Evolutionary conservation across 225 moss, liverwort and hornwort genomes (phyloP).

Genomic region (Marchantia polymorpha): DNA sequence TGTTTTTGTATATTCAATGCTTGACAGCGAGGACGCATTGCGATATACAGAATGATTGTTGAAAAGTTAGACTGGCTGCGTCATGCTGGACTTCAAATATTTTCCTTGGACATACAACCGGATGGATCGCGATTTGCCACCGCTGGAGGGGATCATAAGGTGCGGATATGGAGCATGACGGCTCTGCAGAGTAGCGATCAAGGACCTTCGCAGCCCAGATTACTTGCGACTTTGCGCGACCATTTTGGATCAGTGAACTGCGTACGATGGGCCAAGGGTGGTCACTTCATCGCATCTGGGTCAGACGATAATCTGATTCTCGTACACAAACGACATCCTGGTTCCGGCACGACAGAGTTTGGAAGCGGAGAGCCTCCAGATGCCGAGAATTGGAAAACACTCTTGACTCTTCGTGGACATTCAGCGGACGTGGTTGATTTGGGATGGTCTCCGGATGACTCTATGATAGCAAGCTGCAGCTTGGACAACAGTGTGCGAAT

Average conservation of each 20-base stretch:
- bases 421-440: slow-evolving; percentile 97
- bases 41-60: slow-evolving; percentile 64
- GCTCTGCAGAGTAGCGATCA: slow-evolving; percentile 61
- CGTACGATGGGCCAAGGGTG: slow-evolving; percentile 93
- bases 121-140: slow-evolving; percentile 95
- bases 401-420: slow-evolving; percentile 81
- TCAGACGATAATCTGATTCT: slow-evolving; percentile 87
- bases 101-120: slow-evolving; percentile 92
- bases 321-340: slow-evolving; percentile 83
- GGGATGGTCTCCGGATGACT: slow-evolving; percentile 98
- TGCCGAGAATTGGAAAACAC: slow-evolving; percentile 97
- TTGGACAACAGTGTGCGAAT: slow-evolving; percentile 88
- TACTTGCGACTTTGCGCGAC: slow-evolving; percentile 88
- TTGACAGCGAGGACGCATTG: slow-evolving; percentile 18
- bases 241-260: slow-evolving; percentile 98
- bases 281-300: slow-evolving; percentile 81
- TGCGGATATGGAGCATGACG: slow-evolving; percentile 94
- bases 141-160: slow-evolving; percentile 99
- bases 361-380: slow-evolving; percentile 97
- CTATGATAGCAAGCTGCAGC: slow-evolving; percentile 94
- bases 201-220: slow-evolving; percentile 46
- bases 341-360: slow-evolving; percentile 94
- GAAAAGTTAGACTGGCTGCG: slow-evolving; percentile 98
- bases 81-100: slow-evolving; percentile 96
- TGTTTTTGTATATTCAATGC: slow-evolving; percentile 20